Evolutionary conservation across 208 protist genomes (phyloP), one percentile per base, ranked within the genome.

Genomic region (Trypanosoma melophagium): DNA sequence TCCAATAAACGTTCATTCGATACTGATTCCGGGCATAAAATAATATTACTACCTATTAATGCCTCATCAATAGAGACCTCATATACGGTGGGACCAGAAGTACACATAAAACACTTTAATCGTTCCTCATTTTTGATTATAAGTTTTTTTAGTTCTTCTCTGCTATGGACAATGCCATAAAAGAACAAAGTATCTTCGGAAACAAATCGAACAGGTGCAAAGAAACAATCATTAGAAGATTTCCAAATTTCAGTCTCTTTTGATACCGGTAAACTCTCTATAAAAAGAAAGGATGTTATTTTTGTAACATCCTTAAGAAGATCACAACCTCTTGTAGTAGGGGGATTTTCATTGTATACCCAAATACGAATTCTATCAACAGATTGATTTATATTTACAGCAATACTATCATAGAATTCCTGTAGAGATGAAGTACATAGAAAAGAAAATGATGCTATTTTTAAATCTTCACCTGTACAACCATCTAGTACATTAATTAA

Each of bases 401-500:
- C 81, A 21, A 86, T 72, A 0, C 71, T 72, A 28, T 24, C 25
- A 17, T 73, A 40, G 5, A 84, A 31, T 1, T 80, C 74, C 4
- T 55, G 38, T n/a, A 67, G 28, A 28, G 67, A 55, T 22, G 53
- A 49, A 2, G 52, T 69, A 17, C 60, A 57, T 13, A 69, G 61
- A 31, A 84, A 60, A 10, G 51, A 66, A 45, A 76, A 19, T 79
- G 19, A 54, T 78, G 24, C 22, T 49, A 66, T 44, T 63, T 58
- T 28, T 60, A 53, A 25, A 64, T 50, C 16, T 62, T 51, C 8
- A 71, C 17, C 0, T 41, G 72, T 44, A 13, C 80, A 66, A 38
- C 62, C 70, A 47, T 92, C 86, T n/a, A 90, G 52, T 17, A 80
- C 64, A 56, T 86, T 64, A 22, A 80, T 72, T 3, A 84, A 22